These are phyloP conservation scores for Xylaria sp. DNA, from an alignment of 2,329 filamentous ascomycete genomes.

Conservation along the genomic window DNA sequence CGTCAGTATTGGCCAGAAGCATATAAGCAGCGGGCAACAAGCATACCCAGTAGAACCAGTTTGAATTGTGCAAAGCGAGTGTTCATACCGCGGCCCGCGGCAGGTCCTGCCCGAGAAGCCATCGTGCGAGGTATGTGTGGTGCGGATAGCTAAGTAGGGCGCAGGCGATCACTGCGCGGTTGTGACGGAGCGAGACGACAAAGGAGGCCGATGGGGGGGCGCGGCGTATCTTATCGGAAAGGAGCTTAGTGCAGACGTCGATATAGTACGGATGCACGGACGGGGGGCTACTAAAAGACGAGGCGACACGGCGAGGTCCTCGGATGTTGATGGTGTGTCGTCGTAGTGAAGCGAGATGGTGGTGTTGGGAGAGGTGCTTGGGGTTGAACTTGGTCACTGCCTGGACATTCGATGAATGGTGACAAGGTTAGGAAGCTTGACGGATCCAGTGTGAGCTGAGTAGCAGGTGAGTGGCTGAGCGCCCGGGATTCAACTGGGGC, in stretches of 20 bases:
- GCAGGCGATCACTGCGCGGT: conserved; percentile 34
- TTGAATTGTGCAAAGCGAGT: conserved; percentile 99
- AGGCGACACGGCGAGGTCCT: conserved; percentile 19
- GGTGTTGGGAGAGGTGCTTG: conserved; percentile 26
- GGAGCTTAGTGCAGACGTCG: conserved; percentile 26
- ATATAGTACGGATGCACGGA: conserved; percentile 10
- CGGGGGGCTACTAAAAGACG: neutral
- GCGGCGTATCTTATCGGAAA: conserved; percentile 44
- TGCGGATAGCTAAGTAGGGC: conserved; percentile 21
- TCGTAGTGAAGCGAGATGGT: conserved; percentile 30
- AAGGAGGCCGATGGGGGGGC: conserved; percentile 35
- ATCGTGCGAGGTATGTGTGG: conserved; percentile 63
- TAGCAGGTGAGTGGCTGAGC: conserved; percentile 37
- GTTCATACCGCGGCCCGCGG: conserved; percentile 72
- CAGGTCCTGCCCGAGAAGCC: conserved; percentile 81
- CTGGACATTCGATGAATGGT: conserved; percentile 40
- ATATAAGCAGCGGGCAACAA: conserved; percentile 24
- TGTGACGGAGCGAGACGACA: conserved; percentile 35
- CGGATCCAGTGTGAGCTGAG: conserved; percentile 32
- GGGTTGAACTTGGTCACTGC: conserved; percentile 34
- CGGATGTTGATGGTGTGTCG: conserved; percentile 25
- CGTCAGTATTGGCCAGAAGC: conserved; percentile 26
- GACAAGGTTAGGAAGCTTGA: conserved; percentile 33
- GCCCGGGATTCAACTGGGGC: conserved; percentile 19
- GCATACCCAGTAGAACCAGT: conserved; percentile 91